A percentile compares a stretch with the other conserved stretches of the same genome.
These are phyloP conservation scores for Fusarium miscanthi DNA, from an alignment of 2,329 filamentous ascomycete species.

Conservation along the genomic window DNA sequence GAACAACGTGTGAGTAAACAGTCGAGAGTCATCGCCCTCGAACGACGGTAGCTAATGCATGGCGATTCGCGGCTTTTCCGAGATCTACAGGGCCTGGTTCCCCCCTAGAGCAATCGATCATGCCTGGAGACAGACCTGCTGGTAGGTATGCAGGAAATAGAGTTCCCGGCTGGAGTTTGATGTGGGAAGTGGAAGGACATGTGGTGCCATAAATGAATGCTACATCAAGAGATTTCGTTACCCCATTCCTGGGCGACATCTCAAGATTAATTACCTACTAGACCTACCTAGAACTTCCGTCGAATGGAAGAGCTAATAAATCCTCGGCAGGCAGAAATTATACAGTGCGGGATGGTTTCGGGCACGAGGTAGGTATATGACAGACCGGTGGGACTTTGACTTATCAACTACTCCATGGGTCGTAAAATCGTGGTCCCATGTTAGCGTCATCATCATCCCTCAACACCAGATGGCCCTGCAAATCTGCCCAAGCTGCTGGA, in stretches of 20 bases:
- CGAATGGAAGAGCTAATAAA: neutral
- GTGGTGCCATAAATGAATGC: constrained; percentile 29
- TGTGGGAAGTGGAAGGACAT: neutral
- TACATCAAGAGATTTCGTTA: constrained; percentile 21
- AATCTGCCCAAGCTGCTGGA: constrained; percentile 31
- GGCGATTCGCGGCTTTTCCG: constrained; percentile 9
- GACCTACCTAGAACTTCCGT: neutral
- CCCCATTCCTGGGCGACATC: constrained; percentile 9
- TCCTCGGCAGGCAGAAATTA: neutral
- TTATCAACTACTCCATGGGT: constrained; percentile 23
- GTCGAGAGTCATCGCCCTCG: constrained; percentile 25
- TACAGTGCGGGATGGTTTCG: constrained; percentile 13
- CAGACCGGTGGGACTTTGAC: constrained; percentile 6
- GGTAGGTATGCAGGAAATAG: constrained; percentile 3
- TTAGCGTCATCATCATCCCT: constrained; percentile 43
- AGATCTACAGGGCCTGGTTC: constrained; percentile 31
- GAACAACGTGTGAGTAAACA: constrained; percentile 41
- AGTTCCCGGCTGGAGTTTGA: constrained; percentile 1
- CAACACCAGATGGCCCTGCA: constrained; percentile 37
- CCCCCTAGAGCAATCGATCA: constrained; percentile 1
- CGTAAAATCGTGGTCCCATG: constrained; percentile 39
- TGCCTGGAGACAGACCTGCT: neutral
- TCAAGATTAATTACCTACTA: neutral
- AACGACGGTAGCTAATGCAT: constrained; percentile 24
- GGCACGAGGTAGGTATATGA: neutral